Evolutionary conservation across 164 flowering plant genomes (phyloP).

Genomic region (Nymphaea colorata): DNA sequence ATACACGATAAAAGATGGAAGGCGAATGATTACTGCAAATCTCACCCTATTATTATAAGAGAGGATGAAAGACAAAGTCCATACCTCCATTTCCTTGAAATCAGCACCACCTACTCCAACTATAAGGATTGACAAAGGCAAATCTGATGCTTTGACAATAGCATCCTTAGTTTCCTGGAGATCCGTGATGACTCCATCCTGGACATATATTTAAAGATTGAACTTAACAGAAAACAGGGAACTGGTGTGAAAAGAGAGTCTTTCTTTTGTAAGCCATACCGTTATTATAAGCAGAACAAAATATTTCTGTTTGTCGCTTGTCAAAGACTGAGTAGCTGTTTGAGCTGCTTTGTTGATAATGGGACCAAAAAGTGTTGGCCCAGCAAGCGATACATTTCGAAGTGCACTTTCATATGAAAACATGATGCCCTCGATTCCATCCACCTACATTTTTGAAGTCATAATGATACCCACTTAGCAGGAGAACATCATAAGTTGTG

Average conservation of each 20-base stretch:
- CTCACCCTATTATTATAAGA: no score
- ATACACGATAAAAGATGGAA: no score
- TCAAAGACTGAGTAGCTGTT: constrained; percentile 47
- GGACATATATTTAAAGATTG: constrained; percentile 3
- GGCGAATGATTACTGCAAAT: no score
- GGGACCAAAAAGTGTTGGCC: constrained; percentile 86
- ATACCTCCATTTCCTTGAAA: constrained; percentile 86
- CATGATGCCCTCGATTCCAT: constrained; percentile 79
- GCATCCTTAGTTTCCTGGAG: constrained; percentile 75
- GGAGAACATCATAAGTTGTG: background rate
- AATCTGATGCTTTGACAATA: constrained; percentile 83
- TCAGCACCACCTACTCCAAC: constrained; percentile 94
- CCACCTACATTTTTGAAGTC: constrained; percentile 38
- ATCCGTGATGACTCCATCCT: constrained; percentile 94
- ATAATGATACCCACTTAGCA: background rate
- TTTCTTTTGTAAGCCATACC: constrained; percentile 19
- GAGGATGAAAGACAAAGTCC: background rate
- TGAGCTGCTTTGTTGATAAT: constrained; percentile 74
- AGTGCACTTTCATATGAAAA: constrained; percentile 64
- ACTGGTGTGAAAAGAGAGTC: no score
- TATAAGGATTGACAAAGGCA: constrained; percentile 80
- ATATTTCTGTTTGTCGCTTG: constrained; percentile 37
- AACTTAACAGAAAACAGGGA: background rate
- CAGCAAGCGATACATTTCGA: constrained; percentile 53
- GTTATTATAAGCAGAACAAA: constrained; percentile 76